A percentile compares a stretch with the other conserved stretches of the same genome.
phyloP scores from a whole-genome alignment of 1,284 basidiomycete genomes.

The Macrocybe sp. region DNA sequence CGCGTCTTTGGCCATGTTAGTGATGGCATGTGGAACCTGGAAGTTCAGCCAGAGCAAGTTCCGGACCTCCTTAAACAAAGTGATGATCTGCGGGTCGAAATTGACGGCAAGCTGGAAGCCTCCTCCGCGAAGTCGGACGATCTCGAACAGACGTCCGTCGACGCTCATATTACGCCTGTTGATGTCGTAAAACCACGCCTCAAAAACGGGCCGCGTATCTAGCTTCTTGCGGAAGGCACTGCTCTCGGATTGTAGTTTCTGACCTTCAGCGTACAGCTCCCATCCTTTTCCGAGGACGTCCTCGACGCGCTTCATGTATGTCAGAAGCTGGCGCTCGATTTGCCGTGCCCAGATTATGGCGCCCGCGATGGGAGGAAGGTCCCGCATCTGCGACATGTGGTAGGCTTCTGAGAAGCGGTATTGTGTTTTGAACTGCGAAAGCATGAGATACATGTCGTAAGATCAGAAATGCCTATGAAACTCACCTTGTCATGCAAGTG shows the following conservation, averaged over 20 bases:
- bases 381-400: slow-evolving; percentile 97
- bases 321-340: slow-evolving; percentile 93
- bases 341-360: slow-evolving; percentile 99
- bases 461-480: slow-evolving; percentile 5
- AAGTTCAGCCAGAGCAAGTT: slow-evolving; percentile 96
- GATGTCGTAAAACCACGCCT: slow-evolving; percentile 96
- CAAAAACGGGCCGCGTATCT: slow-evolving; percentile 90
- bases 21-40: slow-evolving; percentile 91
- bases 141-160: slow-evolving; percentile 94
- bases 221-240: slow-evolving; percentile 94
- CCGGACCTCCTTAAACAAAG: slow-evolving; percentile 96
- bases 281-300: slow-evolving; percentile 98
- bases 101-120: slow-evolving; percentile 91
- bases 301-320: slow-evolving; percentile 99
- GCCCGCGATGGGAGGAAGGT: slow-evolving; percentile 94
- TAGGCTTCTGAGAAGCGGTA: slow-evolving; percentile 95
- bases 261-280: slow-evolving; percentile 99
- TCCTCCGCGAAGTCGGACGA: slow-evolving; percentile 77
- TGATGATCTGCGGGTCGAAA: slow-evolving; percentile 97
- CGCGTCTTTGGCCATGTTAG: slow-evolving; percentile 96
- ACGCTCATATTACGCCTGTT: slow-evolving; percentile 89
- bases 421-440: slow-evolving; percentile 79
- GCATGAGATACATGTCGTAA: slow-evolving; percentile 6
- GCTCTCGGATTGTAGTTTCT: slow-evolving; percentile 91
- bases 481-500: slow-evolving; percentile 86